Evolutionary conservation across 179 eudicot species (phyloP).

Genomic region (Actinidia chinensis): DNA sequence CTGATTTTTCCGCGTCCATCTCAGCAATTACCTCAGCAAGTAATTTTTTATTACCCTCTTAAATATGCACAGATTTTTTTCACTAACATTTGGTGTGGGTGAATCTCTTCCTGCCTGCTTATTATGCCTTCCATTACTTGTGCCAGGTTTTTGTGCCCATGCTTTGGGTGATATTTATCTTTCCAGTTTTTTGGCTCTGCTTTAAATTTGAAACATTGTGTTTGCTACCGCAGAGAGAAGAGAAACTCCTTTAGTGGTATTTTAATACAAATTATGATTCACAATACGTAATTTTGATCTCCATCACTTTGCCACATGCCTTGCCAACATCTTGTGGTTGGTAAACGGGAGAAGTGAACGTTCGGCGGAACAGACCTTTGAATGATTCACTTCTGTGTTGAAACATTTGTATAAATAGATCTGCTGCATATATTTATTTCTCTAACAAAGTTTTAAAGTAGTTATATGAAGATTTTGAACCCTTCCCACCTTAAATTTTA

Average conservation of each 20-base stretch:
- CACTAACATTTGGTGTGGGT: not conserved
- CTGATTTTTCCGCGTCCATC: slow-evolving; percentile 62
- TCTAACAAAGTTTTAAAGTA: no score
- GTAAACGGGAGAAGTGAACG: no score
- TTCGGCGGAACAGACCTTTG: no score
- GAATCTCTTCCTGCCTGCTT: slow-evolving; percentile 4
- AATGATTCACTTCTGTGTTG: no score
- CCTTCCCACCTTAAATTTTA: no score
- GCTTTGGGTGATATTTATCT: not conserved
- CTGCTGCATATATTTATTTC: no score
- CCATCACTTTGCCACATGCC: no score
- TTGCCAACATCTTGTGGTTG: no score
- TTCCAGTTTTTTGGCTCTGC: slow-evolving; percentile 94
- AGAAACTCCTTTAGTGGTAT: slow-evolving; percentile 89
- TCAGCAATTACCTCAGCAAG: slow-evolving; percentile 63
- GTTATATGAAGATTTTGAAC: no score
- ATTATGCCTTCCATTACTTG: not conserved
- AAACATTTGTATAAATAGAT: no score
- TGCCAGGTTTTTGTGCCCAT: not conserved
- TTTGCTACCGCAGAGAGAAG: slow-evolving; percentile 97
- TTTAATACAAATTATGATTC: not conserved
- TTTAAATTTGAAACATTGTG: slow-evolving; percentile 86
- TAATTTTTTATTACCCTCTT: slow-evolving; percentile 32
- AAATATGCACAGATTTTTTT: not conserved
- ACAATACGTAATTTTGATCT: not conserved